These are phyloP conservation scores for Chrysanthemum seticuspe DNA, from an alignment of 129 eudicot genomes.

Conservation along the genomic window DNA sequence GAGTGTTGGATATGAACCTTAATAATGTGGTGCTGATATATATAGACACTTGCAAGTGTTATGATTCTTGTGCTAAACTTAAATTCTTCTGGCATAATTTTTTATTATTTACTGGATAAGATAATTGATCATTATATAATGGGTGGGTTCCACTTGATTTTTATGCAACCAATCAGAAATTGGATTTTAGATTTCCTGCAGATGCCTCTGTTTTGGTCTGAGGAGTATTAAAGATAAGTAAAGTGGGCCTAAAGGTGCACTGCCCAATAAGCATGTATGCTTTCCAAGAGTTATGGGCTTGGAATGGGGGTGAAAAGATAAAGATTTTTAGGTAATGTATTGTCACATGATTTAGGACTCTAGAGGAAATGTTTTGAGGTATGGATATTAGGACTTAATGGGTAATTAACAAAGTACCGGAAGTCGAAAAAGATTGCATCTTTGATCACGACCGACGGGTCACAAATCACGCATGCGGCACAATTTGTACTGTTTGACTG, in stretches of 20 bases:
- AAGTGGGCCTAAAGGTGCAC: conserved; percentile 43
- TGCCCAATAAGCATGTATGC: conserved; percentile 28
- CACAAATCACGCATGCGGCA: not conserved
- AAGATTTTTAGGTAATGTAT: not conserved
- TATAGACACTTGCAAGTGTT: conserved; percentile 12
- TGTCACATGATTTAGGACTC: conserved; percentile 1
- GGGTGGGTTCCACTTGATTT: conserved; percentile 30
- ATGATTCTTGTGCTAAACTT: conserved; percentile 7
- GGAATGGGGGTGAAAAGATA: conserved; percentile 21
- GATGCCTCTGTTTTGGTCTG: not conserved
- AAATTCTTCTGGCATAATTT: not conserved
- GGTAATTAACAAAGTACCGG: not conserved
- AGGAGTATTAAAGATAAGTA: conserved; percentile 17
- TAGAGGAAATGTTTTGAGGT: not conserved
- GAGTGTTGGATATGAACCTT: conserved; percentile 23
- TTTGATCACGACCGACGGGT: not conserved
- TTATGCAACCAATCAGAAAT: conserved; percentile 49
- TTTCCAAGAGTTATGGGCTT: conserved; percentile 31
- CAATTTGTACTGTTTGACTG: no score
- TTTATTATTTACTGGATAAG: conserved; percentile 45
- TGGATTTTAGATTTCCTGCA: conserved; percentile 45
- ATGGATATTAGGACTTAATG: not conserved
- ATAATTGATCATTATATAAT: conserved; percentile 30
- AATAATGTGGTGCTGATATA: conserved; percentile 20
- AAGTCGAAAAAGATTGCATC: not conserved